Evolutionary conservation across 495 filamentous ascomycete species (phyloP).

Genomic region (Peziza echinospora): DNA sequence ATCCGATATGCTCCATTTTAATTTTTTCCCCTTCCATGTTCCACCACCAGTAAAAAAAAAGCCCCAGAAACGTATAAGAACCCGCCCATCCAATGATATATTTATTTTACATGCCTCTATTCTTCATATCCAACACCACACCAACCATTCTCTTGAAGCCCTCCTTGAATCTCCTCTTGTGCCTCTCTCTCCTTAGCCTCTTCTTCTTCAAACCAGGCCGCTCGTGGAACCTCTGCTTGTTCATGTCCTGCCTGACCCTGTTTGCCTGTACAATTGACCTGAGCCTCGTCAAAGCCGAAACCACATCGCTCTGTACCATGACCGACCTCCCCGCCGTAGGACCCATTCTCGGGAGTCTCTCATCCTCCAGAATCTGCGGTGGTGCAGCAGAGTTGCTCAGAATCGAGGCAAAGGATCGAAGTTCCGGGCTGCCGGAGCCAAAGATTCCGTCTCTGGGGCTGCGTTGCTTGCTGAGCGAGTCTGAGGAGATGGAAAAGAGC

Average conservation of each 20-base stretch:
- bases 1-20: no score
- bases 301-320: slow-evolving; percentile 32
- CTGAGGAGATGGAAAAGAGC: no score
- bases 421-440: no score
- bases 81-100: neutral
- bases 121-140: slow-evolving; percentile 42
- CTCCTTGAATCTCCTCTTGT: slow-evolving; percentile 39
- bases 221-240: slow-evolving; percentile 44
- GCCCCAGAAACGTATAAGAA: neutral
- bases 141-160: slow-evolving; percentile 38
- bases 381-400: no score
- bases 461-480: no score
- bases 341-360: slow-evolving; percentile 27
- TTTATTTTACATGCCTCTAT: slow-evolving; percentile 52
- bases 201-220: slow-evolving; percentile 52
- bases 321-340: slow-evolving; percentile 39
- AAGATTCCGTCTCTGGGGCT: no score
- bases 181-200: slow-evolving; percentile 42
- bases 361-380: no score
- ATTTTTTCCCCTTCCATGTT: neutral
- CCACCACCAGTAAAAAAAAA: neutral
- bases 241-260: slow-evolving; percentile 27
- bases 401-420: no score
- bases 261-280: slow-evolving; percentile 29
- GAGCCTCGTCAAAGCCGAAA: slow-evolving; percentile 31